These are phyloP conservation scores for Chrysoporthe deuterocubensis DNA, from an alignment of 2,329 filamentous ascomycete species.

Conservation along the genomic window DNA sequence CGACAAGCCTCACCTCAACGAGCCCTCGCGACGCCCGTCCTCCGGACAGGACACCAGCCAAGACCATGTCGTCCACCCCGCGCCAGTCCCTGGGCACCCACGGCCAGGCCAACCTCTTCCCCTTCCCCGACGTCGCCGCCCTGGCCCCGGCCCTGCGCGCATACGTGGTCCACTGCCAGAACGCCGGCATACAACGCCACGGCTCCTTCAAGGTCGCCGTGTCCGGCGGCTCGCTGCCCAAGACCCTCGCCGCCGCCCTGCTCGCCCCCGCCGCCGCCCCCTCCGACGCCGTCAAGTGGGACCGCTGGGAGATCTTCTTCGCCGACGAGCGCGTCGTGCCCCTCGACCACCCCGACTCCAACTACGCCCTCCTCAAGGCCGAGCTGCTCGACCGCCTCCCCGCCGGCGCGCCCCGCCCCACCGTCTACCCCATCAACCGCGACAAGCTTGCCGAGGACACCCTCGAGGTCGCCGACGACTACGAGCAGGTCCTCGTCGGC, in stretches of 20 bases:
- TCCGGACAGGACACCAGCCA: too few relatives aligned
- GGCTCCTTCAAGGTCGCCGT: slow-evolving; percentile 87
- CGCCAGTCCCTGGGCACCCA: slow-evolving; percentile 51
- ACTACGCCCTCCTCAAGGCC: slow-evolving; percentile 84
- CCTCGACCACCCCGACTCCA: slow-evolving; percentile 90
- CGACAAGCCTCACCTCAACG: too few relatives aligned
- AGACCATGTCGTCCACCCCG: slow-evolving; percentile 10
- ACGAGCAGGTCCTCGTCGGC: slow-evolving; percentile 84
- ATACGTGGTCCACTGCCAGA: slow-evolving; percentile 83
- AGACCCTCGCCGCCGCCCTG: slow-evolving; percentile 83
- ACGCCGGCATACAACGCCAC: slow-evolving; percentile 78
- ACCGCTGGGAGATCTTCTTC: slow-evolving; percentile 97
- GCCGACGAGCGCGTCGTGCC: slow-evolving; percentile 96
- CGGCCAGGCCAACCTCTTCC: slow-evolving; percentile 72
- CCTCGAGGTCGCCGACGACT: slow-evolving; percentile 91
- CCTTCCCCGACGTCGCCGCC: slow-evolving; percentile 70
- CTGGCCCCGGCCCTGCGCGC: slow-evolving; percentile 78
- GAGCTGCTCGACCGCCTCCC: slow-evolving; percentile 92
- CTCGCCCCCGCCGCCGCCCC: slow-evolving; percentile 58
- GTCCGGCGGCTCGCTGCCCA: slow-evolving; percentile 90
- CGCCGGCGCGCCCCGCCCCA: slow-evolving; percentile 63
- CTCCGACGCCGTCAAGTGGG: slow-evolving; percentile 72
- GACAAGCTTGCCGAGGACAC: slow-evolving; percentile 67
- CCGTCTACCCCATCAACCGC: slow-evolving; percentile 77
- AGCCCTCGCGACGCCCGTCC: too few relatives aligned